phyloP scores from a whole-genome alignment of 768 basidiomycete species.

The Suillus alpinus region DNA sequence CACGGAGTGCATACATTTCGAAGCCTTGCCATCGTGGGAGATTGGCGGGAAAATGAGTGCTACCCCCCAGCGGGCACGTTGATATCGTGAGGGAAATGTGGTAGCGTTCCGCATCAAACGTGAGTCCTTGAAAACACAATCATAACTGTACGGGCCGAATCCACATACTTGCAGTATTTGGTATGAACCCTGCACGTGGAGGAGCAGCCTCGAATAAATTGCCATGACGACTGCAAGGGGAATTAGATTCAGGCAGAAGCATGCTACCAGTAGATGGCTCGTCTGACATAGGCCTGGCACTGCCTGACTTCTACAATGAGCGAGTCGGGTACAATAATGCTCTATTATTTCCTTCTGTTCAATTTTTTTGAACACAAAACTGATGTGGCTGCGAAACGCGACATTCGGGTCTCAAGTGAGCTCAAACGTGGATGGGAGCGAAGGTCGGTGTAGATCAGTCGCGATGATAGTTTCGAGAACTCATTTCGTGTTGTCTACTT shows the following conservation, averaged over 20 bases:
- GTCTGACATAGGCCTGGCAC: too few species aligned
- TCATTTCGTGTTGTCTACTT: neutral
- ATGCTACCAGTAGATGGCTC: neutral
- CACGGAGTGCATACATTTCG: neutral
- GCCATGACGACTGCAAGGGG: neutral
- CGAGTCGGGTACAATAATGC: too few species aligned
- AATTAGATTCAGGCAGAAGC: neutral
- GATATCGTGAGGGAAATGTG: neutral
- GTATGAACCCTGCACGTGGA: neutral
- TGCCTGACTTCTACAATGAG: too few species aligned
- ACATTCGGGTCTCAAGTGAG: too few species aligned
- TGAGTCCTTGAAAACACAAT: neutral
- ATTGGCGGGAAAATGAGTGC: neutral
- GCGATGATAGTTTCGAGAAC: neutral
- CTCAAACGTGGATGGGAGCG: too few species aligned
- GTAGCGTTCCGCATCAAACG: neutral
- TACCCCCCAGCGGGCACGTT: neutral
- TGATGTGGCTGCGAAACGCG: too few species aligned
- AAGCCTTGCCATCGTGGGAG: neutral
- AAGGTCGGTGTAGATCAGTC: neutral
- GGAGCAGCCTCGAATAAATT: neutral
- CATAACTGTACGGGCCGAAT: neutral
- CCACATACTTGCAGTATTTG: neutral
- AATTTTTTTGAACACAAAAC: too few species aligned
- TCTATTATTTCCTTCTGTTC: too few species aligned